Conservation (phyloP, 176 grass and related monocot species). For the Oryza australiensis region DNA sequence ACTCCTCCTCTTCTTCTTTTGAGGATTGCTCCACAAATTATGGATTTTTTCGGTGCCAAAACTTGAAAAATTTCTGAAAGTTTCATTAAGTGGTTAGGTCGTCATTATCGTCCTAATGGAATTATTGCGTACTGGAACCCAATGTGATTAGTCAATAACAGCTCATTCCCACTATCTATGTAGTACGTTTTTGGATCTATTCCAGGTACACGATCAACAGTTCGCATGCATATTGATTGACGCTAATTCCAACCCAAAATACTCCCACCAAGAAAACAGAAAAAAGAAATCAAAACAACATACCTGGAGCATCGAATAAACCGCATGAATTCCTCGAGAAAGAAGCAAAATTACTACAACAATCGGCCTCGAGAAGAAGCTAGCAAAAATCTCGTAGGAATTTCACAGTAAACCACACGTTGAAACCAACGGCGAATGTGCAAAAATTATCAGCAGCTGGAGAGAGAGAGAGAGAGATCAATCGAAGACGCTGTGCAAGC, state of each 20-base stretch:
- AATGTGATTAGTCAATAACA: constrained; percentile 11
- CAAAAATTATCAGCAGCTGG: no score
- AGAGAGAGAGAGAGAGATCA: no score
- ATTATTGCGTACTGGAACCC: constrained; percentile 13
- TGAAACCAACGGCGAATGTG: no score
- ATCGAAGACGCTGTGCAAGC: not conserved
- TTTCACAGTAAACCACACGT: no score
- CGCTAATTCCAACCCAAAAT: not conserved
- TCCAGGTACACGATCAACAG: not conserved
- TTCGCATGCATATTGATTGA: not conserved
- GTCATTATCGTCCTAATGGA: constrained; percentile 22
- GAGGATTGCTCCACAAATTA: no score
- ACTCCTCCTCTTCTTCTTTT: no score
- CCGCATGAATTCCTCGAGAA: not conserved
- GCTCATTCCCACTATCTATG: not conserved
- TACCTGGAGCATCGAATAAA: not conserved
- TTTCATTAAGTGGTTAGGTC: constrained; percentile 23
- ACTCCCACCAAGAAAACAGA: not conserved
- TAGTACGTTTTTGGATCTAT: constrained; percentile 2
- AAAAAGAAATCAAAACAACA: not conserved
- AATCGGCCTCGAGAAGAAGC: not conserved
- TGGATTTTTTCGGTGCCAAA: no score
- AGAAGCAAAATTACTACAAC: no score
- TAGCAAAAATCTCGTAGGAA: not conserved
- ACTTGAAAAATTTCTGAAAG: not conserved